Conservation (phyloP, 257 asterid genomes). For the Catharanthus roseus region DNA sequence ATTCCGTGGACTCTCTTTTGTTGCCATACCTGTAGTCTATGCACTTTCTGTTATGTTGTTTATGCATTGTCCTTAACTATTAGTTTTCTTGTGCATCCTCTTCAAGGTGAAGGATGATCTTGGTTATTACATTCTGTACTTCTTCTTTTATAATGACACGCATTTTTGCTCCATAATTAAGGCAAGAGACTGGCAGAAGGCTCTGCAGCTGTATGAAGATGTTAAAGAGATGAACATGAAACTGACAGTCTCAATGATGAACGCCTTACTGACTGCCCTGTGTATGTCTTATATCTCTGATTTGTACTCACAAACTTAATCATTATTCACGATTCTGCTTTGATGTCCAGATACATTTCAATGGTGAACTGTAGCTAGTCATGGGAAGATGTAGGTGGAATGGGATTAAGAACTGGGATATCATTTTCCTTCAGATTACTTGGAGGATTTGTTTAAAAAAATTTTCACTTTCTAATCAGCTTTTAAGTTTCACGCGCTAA, state of each 20-base stretch:
- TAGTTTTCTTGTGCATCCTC: not conserved
- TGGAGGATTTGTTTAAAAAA: not conserved
- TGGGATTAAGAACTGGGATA: not conserved
- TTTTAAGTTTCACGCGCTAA: not conserved
- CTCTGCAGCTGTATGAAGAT: constrained; percentile 66
- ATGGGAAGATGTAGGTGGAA: not conserved
- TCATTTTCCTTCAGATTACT: not conserved
- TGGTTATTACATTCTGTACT: not conserved
- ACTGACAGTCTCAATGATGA: constrained; percentile 87
- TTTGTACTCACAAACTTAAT: not conserved
- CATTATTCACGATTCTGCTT: not conserved
- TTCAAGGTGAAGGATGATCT: not conserved
- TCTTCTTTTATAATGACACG: constrained; percentile 1
- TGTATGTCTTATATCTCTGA: constrained; percentile 48
- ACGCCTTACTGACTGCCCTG: constrained; percentile 87
- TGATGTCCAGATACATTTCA: not conserved
- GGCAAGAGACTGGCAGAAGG: constrained; percentile 91
- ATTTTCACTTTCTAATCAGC: not conserved
- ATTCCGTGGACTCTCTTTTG: not conserved
- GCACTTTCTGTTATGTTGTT: not conserved
- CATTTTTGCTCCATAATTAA: constrained; percentile 30
- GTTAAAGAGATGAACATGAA: constrained; percentile 57
- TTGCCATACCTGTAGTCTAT: not conserved
- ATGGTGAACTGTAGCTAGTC: constrained; percentile 3
- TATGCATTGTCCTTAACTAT: not conserved